These are phyloP conservation scores for Penicillium palitans DNA, from an alignment of 2,329 filamentous ascomycete species.

Conservation along the genomic window DNA sequence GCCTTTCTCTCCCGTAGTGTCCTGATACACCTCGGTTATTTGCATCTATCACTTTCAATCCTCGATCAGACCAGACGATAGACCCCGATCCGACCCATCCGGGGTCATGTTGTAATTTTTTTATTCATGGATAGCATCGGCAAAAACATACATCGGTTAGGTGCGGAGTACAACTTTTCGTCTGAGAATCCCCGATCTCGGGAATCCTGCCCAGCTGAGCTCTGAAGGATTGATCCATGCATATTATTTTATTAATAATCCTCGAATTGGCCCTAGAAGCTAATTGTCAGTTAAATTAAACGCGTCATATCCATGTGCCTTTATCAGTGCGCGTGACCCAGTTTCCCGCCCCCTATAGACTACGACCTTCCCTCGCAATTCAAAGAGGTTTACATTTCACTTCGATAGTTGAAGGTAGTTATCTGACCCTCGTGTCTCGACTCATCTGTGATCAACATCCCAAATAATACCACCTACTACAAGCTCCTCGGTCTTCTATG, in stretches of 20 bases:
- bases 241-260: not conserved
- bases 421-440: not conserved
- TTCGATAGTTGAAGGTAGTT: not conserved
- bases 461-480: not conserved
- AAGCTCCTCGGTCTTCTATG: not conserved
- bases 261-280: not conserved
- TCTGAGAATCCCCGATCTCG: not conserved
- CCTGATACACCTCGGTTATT: not conserved
- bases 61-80: not conserved
- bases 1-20: not conserved
- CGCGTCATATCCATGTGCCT: not conserved
- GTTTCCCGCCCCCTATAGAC: not conserved
- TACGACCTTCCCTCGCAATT: not conserved
- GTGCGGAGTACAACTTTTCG: not conserved
- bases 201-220: not conserved
- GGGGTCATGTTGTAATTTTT: not conserved
- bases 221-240: not conserved
- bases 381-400: not conserved
- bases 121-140: not conserved
- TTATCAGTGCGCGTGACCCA: not conserved
- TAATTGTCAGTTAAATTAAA: not conserved
- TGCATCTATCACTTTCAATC: not conserved
- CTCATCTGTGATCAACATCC: not conserved
- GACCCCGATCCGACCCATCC: not conserved
- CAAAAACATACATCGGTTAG: not conserved